Conservation (phyloP, 352 stramenopile genomes). For the Phytophthora agathidicida region DNA sequence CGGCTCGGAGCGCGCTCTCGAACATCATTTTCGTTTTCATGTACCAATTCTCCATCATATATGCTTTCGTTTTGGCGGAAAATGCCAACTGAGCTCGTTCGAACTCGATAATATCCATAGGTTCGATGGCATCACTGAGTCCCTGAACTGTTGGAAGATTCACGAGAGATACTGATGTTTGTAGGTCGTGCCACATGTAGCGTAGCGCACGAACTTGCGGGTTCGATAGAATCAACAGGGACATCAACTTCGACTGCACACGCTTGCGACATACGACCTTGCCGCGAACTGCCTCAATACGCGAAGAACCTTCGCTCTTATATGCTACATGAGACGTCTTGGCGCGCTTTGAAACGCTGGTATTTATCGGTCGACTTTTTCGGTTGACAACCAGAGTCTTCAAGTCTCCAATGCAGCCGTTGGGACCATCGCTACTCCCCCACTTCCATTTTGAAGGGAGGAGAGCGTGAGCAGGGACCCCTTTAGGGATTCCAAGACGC, state of each 20-base stretch:
- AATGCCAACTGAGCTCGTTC: slow-evolving; percentile 59
- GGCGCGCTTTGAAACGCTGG: not conserved
- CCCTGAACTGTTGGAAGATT: slow-evolving; percentile 42
- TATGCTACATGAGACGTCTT: not conserved
- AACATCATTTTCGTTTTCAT: slow-evolving; percentile 49
- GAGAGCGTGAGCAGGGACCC: slow-evolving; percentile 46
- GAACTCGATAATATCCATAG: slow-evolving; percentile 57
- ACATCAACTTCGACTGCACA: slow-evolving; percentile 44
- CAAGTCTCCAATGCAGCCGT: slow-evolving; percentile 60
- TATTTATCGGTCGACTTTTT: not conserved
- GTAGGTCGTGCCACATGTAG: slow-evolving; percentile 66
- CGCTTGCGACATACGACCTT: slow-evolving; percentile 46
- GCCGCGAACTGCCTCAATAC: not conserved
- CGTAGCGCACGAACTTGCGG: slow-evolving; percentile 59
- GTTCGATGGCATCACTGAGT: slow-evolving; percentile 24
- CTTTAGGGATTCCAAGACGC: slow-evolving; percentile 55
- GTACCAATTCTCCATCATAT: slow-evolving; percentile 76
- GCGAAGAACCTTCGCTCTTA: not conserved
- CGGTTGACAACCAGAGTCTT: slow-evolving; percentile 38
- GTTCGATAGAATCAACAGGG: slow-evolving; percentile 57
- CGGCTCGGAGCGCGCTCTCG: slow-evolving; percentile 34
- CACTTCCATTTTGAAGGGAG: slow-evolving; percentile 72
- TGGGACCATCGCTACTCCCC: slow-evolving; percentile 54
- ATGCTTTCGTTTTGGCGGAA: slow-evolving; percentile 40
- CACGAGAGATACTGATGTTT: slow-evolving; percentile 49